Conservation (phyloP, 352 stramenopile genomes). For the Phytophthora uliginosa region DNA sequence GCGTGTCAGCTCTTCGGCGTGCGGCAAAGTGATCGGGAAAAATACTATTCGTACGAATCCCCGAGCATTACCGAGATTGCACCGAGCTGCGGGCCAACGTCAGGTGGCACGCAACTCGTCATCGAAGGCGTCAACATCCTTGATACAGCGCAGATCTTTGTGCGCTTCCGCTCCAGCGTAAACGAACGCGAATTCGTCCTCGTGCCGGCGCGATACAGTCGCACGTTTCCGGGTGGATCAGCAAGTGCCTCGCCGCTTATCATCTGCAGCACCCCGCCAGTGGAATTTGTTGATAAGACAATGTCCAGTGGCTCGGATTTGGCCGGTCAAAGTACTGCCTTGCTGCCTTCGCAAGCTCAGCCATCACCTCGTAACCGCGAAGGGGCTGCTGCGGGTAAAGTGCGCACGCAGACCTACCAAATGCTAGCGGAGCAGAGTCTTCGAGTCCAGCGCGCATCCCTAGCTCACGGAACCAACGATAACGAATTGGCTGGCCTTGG, state of each 20-base stretch:
- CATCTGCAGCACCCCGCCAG: constrained; percentile 63
- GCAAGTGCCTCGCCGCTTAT: constrained; percentile 60
- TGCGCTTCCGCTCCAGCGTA: constrained; percentile 68
- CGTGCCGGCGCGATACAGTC: constrained; percentile 65
- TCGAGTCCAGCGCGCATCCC: constrained; percentile 23
- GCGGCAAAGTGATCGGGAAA: constrained; percentile 58
- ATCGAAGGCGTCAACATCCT: constrained; percentile 73
- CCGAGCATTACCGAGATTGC: constrained; percentile 67
- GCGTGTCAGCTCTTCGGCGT: constrained; percentile 35
- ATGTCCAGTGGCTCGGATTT: constrained; percentile 13
- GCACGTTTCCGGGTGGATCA: constrained; percentile 65
- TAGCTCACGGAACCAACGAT: constrained; percentile 9
- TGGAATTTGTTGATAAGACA: constrained; percentile 67
- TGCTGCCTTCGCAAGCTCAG: constrained; percentile 15
- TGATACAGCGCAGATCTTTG: constrained; percentile 82
- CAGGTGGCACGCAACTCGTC: constrained; percentile 63
- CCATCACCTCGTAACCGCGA: constrained; percentile 40
- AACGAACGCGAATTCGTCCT: constrained; percentile 77
- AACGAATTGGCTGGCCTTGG: constrained; percentile 9
- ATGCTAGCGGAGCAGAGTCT: constrained; percentile 70
- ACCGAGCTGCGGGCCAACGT: constrained; percentile 68
- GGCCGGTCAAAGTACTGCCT: constrained; percentile 4
- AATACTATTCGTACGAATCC: constrained; percentile 79
- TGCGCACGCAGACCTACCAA: constrained; percentile 62
- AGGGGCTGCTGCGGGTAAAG: constrained; percentile 41